phyloP scores from a whole-genome alignment of 2,329 filamentous ascomycete species.

The Arthrobotrys musiformis region DNA sequence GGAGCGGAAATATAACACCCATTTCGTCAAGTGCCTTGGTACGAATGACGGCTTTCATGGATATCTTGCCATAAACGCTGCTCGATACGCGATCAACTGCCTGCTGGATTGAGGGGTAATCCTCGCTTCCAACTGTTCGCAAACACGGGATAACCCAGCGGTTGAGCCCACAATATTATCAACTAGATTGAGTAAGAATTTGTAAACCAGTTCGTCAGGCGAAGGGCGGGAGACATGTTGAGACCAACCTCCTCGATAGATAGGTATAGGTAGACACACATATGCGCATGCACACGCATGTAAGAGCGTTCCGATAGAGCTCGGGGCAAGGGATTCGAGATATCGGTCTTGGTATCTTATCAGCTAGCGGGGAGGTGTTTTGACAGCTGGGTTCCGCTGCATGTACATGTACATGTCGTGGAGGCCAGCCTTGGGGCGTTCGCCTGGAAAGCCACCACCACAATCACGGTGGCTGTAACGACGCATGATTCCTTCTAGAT shows the following conservation, averaged over 20 bases:
- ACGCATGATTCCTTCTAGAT: constrained; percentile 30
- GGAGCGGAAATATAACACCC: constrained; percentile 47
- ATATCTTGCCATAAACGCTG: constrained; percentile 39
- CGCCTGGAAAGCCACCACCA: constrained; percentile 52
- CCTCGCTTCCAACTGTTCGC: constrained; percentile 39
- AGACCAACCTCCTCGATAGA: constrained; percentile 13
- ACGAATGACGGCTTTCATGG: constrained; percentile 28
- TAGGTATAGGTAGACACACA: constrained; percentile 1
- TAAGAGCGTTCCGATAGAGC: constrained; percentile 29
- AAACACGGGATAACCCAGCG: constrained; percentile 44
- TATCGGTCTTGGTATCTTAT: constrained; percentile 49
- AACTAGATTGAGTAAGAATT: constrained; percentile 30
- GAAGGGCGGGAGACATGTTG: constrained; percentile 17
- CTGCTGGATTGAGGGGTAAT: constrained; percentile 44
- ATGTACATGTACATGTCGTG: too few species aligned
- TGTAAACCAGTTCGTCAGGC: constrained; percentile 20
- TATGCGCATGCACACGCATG: constrained; percentile 3
- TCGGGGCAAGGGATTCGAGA: constrained; percentile 49
- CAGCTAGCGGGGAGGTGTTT: constrained; percentile 25
- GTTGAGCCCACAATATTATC: constrained; percentile 22
- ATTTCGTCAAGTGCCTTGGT: constrained; percentile 37
- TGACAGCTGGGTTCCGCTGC: constrained; percentile 34
- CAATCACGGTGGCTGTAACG: constrained; percentile 12
- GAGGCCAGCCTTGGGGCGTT: constrained; percentile 43
- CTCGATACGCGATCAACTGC: constrained; percentile 41